Base-by-base conservation (phyloP, 176 grass and related monocot species). In the Saccharum spontaneum region DNA sequence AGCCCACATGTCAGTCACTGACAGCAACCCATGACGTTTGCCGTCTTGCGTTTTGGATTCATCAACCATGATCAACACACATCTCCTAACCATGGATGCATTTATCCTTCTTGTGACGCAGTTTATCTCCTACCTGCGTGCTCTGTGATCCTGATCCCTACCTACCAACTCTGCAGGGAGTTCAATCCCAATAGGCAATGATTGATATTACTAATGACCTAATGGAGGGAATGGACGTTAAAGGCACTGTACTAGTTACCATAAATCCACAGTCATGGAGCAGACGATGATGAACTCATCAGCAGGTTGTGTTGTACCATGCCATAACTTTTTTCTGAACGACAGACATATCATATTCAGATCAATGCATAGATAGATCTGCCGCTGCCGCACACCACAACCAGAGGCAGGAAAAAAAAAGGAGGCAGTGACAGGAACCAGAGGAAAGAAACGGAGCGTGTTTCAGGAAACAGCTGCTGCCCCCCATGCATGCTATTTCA, bases 401-500 rank as follows among this genome's bases (percentile, higher is more conserved):
- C 49, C 45, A 48, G 11, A 8, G 0, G 3, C 44, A 46, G 2
- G 45, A 14, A 39, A 10, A 43, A 43, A 10, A 14, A 61, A 59
- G 67, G 67, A 68, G 69, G 52, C n/a, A 33, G 22, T 30, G 46
- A 17, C 60, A 81, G n/a, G 57, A 23, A 23, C 10, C 57, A 12
- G 17, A 5, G 44, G 44, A 74, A 81, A 52, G 16, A 24, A 63
- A 38, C 0, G 10, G 12, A 28, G 34, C 24, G 54, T 22, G 38
- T 57, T 78, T 72, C 83, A 67, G 88, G 88, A 82, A 86, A 86
- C 26, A 82, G 54, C 26, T 3, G 43, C 78, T 23, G 26, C 2
- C 6, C 4, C 4, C 17, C 54, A 59, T 59, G 7, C 55, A 57
- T 82, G 64, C 71, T 13, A 33, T 22, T 30, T 23, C 71, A 43